Evolutionary conservation across 164 flowering plant genomes (phyloP).

Genomic region (Chimonanthus praecox): DNA sequence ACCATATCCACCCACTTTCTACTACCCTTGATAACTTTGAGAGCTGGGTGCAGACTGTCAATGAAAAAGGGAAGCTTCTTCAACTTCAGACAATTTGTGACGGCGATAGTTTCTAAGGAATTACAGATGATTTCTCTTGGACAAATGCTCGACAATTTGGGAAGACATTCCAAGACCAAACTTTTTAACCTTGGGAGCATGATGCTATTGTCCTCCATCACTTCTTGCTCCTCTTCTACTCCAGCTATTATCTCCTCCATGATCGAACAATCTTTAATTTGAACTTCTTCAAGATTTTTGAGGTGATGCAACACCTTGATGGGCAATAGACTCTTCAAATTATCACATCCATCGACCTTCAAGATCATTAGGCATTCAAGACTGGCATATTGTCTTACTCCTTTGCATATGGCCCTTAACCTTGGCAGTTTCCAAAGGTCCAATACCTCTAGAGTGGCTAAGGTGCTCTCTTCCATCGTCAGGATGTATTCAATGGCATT

Average conservation of each 20-base stretch:
- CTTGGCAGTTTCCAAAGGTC: neutral
- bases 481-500: neutral
- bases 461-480: neutral
- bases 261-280: neutral
- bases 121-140: neutral
- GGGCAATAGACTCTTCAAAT: constrained; percentile 1
- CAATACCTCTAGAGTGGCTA: neutral
- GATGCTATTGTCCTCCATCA: too few species aligned
- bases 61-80: neutral
- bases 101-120: neutral
- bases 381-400: neutral
- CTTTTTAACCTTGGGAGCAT: neutral
- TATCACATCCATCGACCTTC: neutral
- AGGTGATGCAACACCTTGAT: neutral
- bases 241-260: neutral
- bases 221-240: neutral
- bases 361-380: neutral
- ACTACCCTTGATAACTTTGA: neutral
- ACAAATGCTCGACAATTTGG: neutral
- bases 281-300: neutral
- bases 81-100: neutral
- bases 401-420: neutral
- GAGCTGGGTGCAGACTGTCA: neutral
- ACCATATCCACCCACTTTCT: neutral
- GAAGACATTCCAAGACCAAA: neutral